Conservation (phyloP, 2,329 filamentous ascomycete species). For the Juglanconis sp. region DNA sequence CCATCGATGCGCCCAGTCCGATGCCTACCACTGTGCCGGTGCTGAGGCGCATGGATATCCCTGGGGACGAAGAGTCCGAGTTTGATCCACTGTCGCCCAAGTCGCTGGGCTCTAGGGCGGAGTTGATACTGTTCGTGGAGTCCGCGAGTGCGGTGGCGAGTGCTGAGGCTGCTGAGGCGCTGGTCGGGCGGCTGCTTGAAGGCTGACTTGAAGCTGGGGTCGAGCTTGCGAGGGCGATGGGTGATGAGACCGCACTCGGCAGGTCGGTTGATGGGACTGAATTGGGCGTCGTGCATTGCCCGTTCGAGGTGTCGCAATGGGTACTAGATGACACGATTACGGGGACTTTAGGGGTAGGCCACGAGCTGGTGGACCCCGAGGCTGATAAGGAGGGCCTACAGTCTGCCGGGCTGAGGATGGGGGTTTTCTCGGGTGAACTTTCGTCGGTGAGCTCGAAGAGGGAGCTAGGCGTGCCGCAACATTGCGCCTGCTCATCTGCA, state of each 20-base stretch:
- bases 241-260: not conserved
- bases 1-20: conserved; percentile 2
- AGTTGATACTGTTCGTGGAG: not conserved
- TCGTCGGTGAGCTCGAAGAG: not conserved
- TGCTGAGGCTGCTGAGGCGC: not conserved
- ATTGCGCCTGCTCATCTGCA: not conserved
- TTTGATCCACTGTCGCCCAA: not conserved
- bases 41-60: not conserved
- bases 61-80: not conserved
- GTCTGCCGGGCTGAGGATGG: not conserved
- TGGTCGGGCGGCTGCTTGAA: not conserved
- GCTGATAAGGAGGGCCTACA: not conserved
- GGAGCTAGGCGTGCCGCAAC: not conserved
- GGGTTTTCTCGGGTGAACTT: not conserved
- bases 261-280: not conserved
- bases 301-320: not conserved
- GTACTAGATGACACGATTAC: not conserved
- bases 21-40: conserved; percentile 1
- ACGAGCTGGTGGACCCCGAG: not conserved
- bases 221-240: not conserved
- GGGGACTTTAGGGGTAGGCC: not conserved
- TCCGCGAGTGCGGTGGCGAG: not conserved
- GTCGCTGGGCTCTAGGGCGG: not conserved
- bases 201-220: not conserved
- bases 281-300: not conserved